Evolutionary conservation across 73 alveolate species (phyloP).

Genomic region (Paramecium octaurelia): DNA sequence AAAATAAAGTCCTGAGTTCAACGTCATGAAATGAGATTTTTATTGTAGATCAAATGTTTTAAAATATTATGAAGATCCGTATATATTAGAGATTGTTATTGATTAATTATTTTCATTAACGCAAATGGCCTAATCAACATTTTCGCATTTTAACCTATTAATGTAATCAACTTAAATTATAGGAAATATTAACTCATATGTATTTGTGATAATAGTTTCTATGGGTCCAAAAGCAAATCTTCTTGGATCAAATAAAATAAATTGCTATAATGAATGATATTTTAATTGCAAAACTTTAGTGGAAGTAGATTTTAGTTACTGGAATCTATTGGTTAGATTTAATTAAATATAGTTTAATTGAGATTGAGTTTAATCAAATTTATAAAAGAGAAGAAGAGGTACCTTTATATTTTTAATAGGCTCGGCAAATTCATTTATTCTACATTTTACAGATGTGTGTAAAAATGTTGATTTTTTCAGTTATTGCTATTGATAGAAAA

Average conservation of each 20-base stretch:
- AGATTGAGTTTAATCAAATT: not conserved
- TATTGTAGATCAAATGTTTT: no score
- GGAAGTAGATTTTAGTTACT: not conserved
- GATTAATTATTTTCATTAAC: not conserved
- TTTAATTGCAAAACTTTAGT: not conserved
- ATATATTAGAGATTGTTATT: not conserved
- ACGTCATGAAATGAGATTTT: no score
- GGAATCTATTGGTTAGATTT: not conserved
- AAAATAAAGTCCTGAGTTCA: not conserved
- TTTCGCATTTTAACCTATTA: not conserved
- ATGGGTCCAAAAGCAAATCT: not conserved
- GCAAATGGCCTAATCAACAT: not conserved
- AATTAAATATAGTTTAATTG: not conserved
- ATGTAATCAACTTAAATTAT: not conserved
- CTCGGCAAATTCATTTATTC: not conserved
- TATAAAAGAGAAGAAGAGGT: not conserved
- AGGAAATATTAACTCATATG: not conserved
- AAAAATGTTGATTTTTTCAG: not conserved
- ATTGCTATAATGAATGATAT: not conserved
- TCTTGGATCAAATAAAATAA: not conserved
- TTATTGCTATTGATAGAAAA: not conserved
- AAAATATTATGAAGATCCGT: not conserved
- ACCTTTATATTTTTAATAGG: not conserved
- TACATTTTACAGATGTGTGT: not conserved
- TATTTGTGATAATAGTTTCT: not conserved